These are phyloP conservation scores for Quercus variabilis DNA, from an alignment of 306 rosid genomes.

Conservation along the genomic window DNA sequence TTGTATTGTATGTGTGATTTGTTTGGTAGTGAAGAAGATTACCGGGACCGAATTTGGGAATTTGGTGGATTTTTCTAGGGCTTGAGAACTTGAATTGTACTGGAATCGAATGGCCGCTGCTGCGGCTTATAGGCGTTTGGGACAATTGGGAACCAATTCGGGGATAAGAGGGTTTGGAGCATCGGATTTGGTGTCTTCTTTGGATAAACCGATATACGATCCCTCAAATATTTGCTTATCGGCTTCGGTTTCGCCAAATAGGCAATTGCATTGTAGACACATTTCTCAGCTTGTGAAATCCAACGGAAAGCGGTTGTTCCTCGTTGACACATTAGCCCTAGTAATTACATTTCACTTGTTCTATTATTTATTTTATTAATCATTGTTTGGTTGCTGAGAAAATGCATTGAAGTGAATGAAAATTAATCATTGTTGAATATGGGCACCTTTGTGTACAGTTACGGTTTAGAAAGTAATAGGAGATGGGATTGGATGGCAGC, in stretches of 20 bases:
- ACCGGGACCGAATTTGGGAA: background rate
- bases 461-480: background rate
- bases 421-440: background rate
- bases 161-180: constrained; percentile 37
- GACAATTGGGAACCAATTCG: constrained; percentile 32
- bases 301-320: constrained; percentile 66
- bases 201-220: constrained; percentile 25
- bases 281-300: constrained; percentile 58
- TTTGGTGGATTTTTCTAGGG: constrained; percentile 11
- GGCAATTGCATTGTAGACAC: constrained; percentile 37
- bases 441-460: no score
- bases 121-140: constrained; percentile 57
- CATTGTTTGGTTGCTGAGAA: background rate
- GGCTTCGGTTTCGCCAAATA: constrained; percentile 20
- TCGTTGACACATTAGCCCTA: constrained; percentile 87
- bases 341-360: constrained; percentile 32
- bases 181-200: constrained; percentile 25
- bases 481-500: background rate
- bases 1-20: background rate
- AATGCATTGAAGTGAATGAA: background rate
- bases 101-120: constrained; percentile 64
- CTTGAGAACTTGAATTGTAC: background rate
- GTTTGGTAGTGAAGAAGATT: constrained; percentile 13
- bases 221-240: constrained; percentile 19
- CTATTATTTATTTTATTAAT: no score